phyloP scores from a whole-genome alignment of 2,329 filamentous ascomycete genomes.

The Fusarium tuaranense region DNA sequence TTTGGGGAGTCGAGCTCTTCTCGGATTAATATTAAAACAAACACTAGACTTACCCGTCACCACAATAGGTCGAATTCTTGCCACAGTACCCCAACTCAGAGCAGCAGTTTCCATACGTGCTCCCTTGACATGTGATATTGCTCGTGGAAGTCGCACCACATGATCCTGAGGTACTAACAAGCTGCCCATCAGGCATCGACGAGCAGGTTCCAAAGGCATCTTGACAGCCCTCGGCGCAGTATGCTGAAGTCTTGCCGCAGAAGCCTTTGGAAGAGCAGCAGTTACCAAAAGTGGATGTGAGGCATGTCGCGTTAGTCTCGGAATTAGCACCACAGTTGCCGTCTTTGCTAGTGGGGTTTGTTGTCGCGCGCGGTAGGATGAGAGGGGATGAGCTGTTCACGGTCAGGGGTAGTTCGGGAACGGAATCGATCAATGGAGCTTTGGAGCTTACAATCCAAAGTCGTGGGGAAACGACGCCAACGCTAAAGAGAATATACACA shows the following conservation, averaged over 20 bases:
- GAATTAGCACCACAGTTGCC: constrained; percentile 23
- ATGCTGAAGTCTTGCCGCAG: constrained; percentile 19
- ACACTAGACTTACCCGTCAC: background rate
- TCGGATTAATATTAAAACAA: background rate
- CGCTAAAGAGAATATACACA: background rate
- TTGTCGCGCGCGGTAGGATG: constrained; percentile 3
- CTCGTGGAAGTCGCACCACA: background rate
- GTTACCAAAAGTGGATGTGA: constrained; percentile 18
- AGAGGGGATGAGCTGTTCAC: constrained; percentile 2
- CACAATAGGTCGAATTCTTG: constrained; percentile 1
- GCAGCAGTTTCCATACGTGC: background rate
- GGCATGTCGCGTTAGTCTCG: constrained; percentile 20
- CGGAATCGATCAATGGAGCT: background rate
- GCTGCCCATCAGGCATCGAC: background rate
- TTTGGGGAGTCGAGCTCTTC: background rate
- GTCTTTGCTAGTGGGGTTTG: constrained; percentile 17
- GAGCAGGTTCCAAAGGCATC: constrained; percentile 5
- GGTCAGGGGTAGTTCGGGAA: background rate
- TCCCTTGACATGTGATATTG: background rate
- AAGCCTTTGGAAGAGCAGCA: constrained; percentile 16
- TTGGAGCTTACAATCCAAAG: background rate
- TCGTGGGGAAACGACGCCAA: background rate
- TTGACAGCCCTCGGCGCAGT: constrained; percentile 16
- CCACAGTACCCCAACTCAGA: background rate
- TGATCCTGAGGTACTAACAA: background rate